Percentiles rank a stretch among this genome's conserved stretches.
These are phyloP conservation scores for Diaporthe velutina DNA, from an alignment of 2,329 filamentous ascomycete genomes.

Conservation along the genomic window DNA sequence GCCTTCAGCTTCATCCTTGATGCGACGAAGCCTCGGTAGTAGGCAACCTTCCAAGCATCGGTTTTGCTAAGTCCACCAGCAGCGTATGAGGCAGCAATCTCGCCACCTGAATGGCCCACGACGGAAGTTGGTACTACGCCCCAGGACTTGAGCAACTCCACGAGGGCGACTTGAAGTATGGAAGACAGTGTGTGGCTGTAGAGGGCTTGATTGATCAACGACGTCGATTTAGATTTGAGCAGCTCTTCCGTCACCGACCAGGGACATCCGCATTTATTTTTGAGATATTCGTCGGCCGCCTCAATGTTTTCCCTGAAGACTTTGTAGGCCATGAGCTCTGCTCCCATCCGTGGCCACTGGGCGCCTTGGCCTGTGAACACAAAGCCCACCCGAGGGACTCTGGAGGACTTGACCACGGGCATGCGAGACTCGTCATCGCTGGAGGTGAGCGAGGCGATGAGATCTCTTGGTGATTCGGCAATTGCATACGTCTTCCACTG, in stretches of 20 bases:
- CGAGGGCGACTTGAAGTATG: slow-evolving; percentile 53
- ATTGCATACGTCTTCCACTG: slow-evolving; percentile 8
- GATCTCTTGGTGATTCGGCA: background rate
- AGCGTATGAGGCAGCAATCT: slow-evolving; percentile 23
- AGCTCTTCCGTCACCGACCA: slow-evolving; percentile 29
- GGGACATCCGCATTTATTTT: background rate
- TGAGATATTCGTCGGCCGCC: background rate
- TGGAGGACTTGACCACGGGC: background rate
- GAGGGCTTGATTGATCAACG: slow-evolving; percentile 31
- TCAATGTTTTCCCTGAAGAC: background rate
- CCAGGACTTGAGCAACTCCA: slow-evolving; percentile 47
- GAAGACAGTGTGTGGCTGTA: slow-evolving; percentile 48
- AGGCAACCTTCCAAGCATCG: slow-evolving; percentile 45
- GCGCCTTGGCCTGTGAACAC: slow-evolving; percentile 52
- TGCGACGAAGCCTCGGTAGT: slow-evolving; percentile 38
- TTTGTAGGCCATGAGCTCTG: slow-evolving; percentile 46
- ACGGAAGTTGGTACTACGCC: slow-evolving; percentile 44
- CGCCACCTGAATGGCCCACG: slow-evolving; percentile 45
- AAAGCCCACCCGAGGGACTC: background rate
- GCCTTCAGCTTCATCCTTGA: slow-evolving; percentile 40
- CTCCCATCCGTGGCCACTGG: slow-evolving; percentile 51
- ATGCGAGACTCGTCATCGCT: background rate
- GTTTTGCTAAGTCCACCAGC: background rate
- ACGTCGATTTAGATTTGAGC: slow-evolving; percentile 12
- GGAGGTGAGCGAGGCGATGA: background rate